phyloP scores from a whole-genome alignment of 805 yeast species.

The Candida morakotiae region DNA sequence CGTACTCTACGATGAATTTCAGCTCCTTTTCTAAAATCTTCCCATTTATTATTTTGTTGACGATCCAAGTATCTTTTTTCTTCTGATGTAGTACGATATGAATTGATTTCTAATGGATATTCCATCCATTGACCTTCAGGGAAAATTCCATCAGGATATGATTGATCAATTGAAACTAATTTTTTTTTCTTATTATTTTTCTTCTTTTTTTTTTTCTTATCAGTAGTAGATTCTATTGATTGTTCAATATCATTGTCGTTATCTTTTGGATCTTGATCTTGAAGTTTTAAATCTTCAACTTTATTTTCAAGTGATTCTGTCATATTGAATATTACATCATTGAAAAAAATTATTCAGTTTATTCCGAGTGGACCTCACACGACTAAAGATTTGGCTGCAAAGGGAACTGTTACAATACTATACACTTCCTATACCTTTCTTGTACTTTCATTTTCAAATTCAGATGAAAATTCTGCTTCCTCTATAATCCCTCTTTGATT shows the following conservation, averaged over 20 bases:
- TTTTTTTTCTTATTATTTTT: constrained; percentile 51
- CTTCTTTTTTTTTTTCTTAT: constrained; percentile 32
- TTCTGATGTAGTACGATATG: constrained; percentile 76
- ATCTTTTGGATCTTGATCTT: constrained; percentile 1
- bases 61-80: constrained; percentile 79
- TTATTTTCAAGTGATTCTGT: constrained; percentile 8
- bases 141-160: constrained; percentile 66
- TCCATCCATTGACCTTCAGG: constrained; percentile 90
- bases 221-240: constrained; percentile 5
- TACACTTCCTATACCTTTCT: no score
- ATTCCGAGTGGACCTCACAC: no score
- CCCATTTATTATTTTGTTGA: constrained; percentile 59
- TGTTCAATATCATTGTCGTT: constrained; percentile 45
- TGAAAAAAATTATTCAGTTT: not conserved
- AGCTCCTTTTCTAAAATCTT: constrained; percentile 92
- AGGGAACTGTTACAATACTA: no score
- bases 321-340: not conserved
- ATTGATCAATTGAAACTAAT: constrained; percentile 57
- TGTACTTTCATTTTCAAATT: no score
- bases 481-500: no score
- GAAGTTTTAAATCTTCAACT: constrained; percentile 11
- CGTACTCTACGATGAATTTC: constrained; percentile 94
- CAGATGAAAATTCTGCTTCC: no score
- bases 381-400: not conserved
- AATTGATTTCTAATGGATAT: constrained; percentile 61